phyloP scores from a whole-genome alignment of 805 yeast species.

The Ogataea henricii region DNA sequence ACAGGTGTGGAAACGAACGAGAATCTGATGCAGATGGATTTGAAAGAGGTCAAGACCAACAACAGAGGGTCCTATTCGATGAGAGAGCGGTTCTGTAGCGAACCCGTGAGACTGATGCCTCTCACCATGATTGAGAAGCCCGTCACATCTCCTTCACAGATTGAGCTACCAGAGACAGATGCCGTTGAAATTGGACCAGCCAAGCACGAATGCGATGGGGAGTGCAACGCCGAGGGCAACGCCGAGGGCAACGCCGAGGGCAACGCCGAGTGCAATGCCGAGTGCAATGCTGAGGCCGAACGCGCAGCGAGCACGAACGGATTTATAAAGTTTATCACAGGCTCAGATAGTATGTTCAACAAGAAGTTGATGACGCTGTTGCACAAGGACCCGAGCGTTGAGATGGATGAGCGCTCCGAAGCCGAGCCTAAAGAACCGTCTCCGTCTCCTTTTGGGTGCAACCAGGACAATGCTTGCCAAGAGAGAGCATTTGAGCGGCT shows the following conservation, averaged over 20 bases:
- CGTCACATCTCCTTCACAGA: not conserved
- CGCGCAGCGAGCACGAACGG: not conserved
- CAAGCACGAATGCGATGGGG: too few species aligned
- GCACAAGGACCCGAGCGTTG: slow-evolving; percentile 6
- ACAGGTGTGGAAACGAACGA: not conserved
- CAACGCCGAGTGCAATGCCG: not conserved
- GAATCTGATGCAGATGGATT: not conserved
- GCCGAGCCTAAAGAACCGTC: not conserved
- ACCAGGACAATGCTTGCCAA: not conserved
- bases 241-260: not conserved
- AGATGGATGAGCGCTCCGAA: not conserved
- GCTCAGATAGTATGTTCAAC: slow-evolving; percentile 21
- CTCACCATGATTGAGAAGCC: slow-evolving; percentile 2
- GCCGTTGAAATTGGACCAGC: not conserved
- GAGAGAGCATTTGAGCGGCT: slow-evolving; percentile 2
- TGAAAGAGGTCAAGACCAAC: not conserved
- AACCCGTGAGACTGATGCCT: slow-evolving; percentile 3
- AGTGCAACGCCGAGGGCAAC: too few species aligned
- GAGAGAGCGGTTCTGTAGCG: slow-evolving; percentile 5
- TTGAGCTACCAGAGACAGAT: not conserved
- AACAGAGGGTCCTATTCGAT: slow-evolving; percentile 1
- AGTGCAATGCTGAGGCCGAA: not conserved
- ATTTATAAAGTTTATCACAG: slow-evolving; percentile 17
- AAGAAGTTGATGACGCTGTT: slow-evolving; percentile 18
- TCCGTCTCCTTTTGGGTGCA: too few species aligned